Percentiles rank a stretch among this genome's conserved stretches.
phyloP scores from a whole-genome alignment of 2,329 filamentous ascomycete species.

The Alternaria ventricosa region DNA sequence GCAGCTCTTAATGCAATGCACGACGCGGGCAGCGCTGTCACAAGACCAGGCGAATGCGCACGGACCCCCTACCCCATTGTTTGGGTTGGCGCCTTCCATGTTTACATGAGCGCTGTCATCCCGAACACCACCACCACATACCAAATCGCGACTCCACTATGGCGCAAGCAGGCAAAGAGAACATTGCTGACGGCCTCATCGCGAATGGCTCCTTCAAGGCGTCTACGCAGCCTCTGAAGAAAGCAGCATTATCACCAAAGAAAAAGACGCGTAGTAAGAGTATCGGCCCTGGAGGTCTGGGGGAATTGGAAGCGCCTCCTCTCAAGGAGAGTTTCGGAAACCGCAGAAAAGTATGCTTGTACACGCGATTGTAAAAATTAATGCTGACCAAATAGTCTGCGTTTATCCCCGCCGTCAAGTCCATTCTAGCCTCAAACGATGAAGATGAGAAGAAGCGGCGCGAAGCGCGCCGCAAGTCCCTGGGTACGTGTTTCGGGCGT shows the following conservation, averaged over 20 bases:
- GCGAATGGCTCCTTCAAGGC: constrained; percentile 36
- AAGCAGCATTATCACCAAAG: constrained; percentile 13
- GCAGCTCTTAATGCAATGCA: not conserved
- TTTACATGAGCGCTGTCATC: constrained; percentile 13
- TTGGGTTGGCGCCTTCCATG: constrained; percentile 16
- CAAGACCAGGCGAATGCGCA: constrained; percentile 10
- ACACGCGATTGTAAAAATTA: not conserved
- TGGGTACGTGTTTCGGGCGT: constrained; percentile 58
- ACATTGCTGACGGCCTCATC: constrained; percentile 57
- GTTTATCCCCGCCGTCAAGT: constrained; percentile 59
- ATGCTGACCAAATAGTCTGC: constrained; percentile 49
- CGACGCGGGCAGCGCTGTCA: not conserved
- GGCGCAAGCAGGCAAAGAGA: constrained; percentile 69
- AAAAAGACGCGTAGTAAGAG: constrained; percentile 81
- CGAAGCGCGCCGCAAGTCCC: constrained; percentile 88
- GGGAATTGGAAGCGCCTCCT: constrained; percentile 81
- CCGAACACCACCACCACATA: constrained; percentile 8
- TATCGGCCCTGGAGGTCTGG: constrained; percentile 88
- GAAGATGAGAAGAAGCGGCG: constrained; percentile 69
- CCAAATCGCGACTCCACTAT: constrained; percentile 29
- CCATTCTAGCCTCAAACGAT: constrained; percentile 64
- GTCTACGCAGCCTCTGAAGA: constrained; percentile 33
- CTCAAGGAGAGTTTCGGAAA: constrained; percentile 79
- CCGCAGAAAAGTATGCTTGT: constrained; percentile 71
- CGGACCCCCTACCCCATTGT: constrained; percentile 11